Base-by-base conservation (phyloP, 768 basidiomycete genomes). In the Lactarius hengduanensis region DNA sequence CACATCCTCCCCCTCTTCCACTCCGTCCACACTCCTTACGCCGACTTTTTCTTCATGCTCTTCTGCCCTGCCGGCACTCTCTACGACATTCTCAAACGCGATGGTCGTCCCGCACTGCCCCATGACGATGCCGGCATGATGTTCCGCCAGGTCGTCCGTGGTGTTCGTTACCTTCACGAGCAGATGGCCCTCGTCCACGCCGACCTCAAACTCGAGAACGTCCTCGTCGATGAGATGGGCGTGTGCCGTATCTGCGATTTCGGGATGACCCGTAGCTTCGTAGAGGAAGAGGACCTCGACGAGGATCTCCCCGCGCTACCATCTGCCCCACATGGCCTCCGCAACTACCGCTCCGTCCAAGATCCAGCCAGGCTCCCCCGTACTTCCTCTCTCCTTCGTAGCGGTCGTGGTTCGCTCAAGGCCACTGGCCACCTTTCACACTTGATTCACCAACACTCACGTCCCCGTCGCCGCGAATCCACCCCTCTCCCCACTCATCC, bases 151-250 rank as follows among this genome's bases (percentile, higher is more conserved):
- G 83, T 96, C 70, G 91, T 92, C 59, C 80, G 89, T 62, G 93
- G 91, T 22, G 77, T 95, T 73, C 83, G 86, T 61, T 95, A 95
- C 78, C 77, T 96, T 73, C 94, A 96, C 75, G 85, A 89, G 65
- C 83, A 84, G 50, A 89, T 86, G 32, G 77, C 82, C 9, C 85
- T 90, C 71, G 90, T 96, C 62, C 96, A 99, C 79, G 85, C 94
- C 71, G 97, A 99, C 78, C 80, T 99, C 76, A 99, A 99, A 80
- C 85, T 97, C 66, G 97, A 98, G 78, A 99, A 99, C 79, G 87
- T 98, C 58, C 85, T 98, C 53, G 88, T 96, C 61, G 93, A 96
- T 75, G 90, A 92, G 74, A 86, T 85, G 80, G 90, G 92, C 63
- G 83, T 88, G n/a, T 94, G 93, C 80, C 86, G 87, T 73, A 89